Evolutionary conservation across 1,139 yeast genomes (phyloP), one percentile per base, ranked within the genome.

Genomic region (Saccharomyces hybrid): DNA sequence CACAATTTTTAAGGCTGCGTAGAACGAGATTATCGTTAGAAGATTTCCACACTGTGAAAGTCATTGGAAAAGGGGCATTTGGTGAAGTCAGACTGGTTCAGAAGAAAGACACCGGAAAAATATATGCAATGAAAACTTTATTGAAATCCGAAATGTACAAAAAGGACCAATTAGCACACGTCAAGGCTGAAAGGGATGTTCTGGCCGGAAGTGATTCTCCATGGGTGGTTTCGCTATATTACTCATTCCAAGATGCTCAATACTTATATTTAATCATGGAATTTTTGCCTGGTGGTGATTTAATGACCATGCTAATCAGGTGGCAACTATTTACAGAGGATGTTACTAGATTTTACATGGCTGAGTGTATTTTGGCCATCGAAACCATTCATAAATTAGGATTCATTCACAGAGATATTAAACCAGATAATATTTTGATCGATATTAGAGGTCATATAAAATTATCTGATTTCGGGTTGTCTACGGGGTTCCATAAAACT

Each of bases 261-360:
- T 86, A 86, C 65, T 73, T 86, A 58, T 86, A 86, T 66, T 75
- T 86, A 63, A 86, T 86, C 62, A 86, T 86, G 95, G 95, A 86
- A 66, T 86, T 86, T 67, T 77, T 86, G 59, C 95, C 95, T 3
- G 95, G 95, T 59, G 95, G 95, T 61, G 95, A 86, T 71, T 75
- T 86, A 62, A 86, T 86, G 95, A 86, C 95, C 0, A 86, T 86
- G 95, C 75, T 86, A 65, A 86, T 86, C 64, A 81, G 90, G 71
- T 86, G 95, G 95, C 91, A 86, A 67, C 82, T 86, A 27, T 86
- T 86, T 67, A 86, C 95, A 0, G 95, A 86, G 66, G 95, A 86
- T 70, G 88, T 86, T 53, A 86, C 95, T 4, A 73, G 95, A 59
- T 86, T 86, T 67, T 86, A 86, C 69, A 86, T 86, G 85, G 93